phyloP scores from a whole-genome alignment of 1,284 basidiomycete species.

The Cryptococcus sp. region DNA sequence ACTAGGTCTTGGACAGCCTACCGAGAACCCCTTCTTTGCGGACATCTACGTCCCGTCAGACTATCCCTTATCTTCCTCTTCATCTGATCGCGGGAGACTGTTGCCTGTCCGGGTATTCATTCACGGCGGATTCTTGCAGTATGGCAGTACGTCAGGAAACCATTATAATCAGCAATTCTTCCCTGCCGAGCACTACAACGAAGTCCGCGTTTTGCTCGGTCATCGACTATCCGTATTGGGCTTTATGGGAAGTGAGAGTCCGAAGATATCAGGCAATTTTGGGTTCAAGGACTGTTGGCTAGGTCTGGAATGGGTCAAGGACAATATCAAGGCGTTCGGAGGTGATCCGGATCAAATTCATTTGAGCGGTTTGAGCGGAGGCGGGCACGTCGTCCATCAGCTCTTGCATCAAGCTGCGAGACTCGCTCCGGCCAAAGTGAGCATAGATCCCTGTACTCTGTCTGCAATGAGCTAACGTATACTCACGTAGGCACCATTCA shows the following conservation, averaged over 20 bases:
- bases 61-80: conserved; percentile 43
- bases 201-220: conserved; percentile 62
- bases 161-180: conserved; percentile 64
- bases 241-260: conserved; percentile 66
- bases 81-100: conserved; percentile 53
- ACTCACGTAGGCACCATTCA: conserved; percentile 61
- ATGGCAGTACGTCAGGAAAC: conserved; percentile 63
- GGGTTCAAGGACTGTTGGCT: conserved; percentile 78
- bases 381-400: conserved; percentile 73
- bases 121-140: conserved; percentile 79
- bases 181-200: conserved; percentile 62
- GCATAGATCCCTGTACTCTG: neutral
- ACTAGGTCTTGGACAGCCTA: conserved; percentile 63
- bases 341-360: conserved; percentile 63
- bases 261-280: conserved; percentile 63
- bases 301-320: conserved; percentile 62
- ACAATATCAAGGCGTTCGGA: conserved; percentile 64
- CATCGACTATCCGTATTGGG: conserved; percentile 63
- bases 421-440: conserved; percentile 56
- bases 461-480: neutral
- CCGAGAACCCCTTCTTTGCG: conserved; percentile 73
- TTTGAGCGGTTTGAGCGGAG: conserved; percentile 68
- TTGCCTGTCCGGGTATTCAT: conserved; percentile 72
- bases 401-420: conserved; percentile 68
- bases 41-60: conserved; percentile 68